phyloP scores from a whole-genome alignment of 306 rosid species.

The Canavalia ensiformis region DNA sequence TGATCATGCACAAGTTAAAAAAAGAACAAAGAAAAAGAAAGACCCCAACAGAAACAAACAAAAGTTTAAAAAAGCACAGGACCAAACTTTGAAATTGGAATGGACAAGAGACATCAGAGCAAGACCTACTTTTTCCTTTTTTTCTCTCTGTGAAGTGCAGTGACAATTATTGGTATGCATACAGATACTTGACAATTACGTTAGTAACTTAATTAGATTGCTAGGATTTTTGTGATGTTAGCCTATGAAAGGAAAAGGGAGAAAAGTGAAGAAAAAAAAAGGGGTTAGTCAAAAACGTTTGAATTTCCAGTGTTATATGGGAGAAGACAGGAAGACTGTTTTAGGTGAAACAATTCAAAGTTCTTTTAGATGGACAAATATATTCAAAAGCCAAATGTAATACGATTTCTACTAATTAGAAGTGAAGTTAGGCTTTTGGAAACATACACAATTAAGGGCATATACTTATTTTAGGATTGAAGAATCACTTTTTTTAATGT shows the following conservation, averaged over 20 bases:
- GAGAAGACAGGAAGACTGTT: slow-evolving; percentile 35
- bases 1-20: slow-evolving; percentile 22
- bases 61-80: neutral
- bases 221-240: neutral
- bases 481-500: too few species aligned
- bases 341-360: slow-evolving; percentile 36
- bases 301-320: slow-evolving; percentile 16
- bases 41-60: slow-evolving; percentile 22
- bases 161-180: slow-evolving; percentile 32
- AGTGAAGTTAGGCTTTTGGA: slow-evolving; percentile 26
- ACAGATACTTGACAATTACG: slow-evolving; percentile 36
- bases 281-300: slow-evolving; percentile 30
- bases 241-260: slow-evolving; percentile 15
- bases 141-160: neutral
- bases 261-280: neutral
- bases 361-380: neutral
- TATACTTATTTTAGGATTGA: too few species aligned
- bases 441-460: neutral
- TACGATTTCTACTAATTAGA: slow-evolving; percentile 17
- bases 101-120: slow-evolving; percentile 11
- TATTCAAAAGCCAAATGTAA: slow-evolving; percentile 3
- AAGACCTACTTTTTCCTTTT: neutral
- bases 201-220: neutral
- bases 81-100: slow-evolving; percentile 23
- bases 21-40: slow-evolving; percentile 8